Conservation (phyloP, 768 basidiomycete genomes). For the Xerocomellus chrysenteron region DNA sequence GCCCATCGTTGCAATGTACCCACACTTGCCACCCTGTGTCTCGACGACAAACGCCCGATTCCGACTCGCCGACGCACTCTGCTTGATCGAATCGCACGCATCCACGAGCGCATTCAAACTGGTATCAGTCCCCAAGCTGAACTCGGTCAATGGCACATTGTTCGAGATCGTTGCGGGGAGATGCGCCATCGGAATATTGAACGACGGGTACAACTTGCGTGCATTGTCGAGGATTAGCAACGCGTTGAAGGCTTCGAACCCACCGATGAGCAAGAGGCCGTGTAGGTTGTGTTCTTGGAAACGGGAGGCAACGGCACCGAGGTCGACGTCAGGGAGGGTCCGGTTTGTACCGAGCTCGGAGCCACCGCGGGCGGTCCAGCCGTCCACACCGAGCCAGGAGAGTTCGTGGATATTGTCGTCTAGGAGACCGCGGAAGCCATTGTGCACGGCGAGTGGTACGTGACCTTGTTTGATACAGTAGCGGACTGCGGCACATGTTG, state of each 20-base stretch:
- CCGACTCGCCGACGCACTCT: conserved; percentile 93
- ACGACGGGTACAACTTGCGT: conserved; percentile 79
- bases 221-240: conserved; percentile 77
- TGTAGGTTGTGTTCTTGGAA: conserved; percentile 86
- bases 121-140: conserved; percentile 95
- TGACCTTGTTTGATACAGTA: conserved; percentile 94
- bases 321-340: conserved; percentile 77
- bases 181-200: conserved; percentile 95
- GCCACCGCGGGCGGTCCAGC: conserved; percentile 94
- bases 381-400: conserved; percentile 95
- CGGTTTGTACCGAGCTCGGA: conserved; percentile 98
- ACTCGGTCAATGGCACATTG: conserved; percentile 97
- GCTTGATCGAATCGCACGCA: conserved; percentile 98
- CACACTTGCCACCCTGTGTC: conserved; percentile 96
- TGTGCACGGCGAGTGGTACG: conserved; percentile 88
- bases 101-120: conserved; percentile 95
- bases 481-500: conserved; percentile 89
- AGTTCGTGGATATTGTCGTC: conserved; percentile 85
- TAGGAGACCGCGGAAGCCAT: conserved; percentile 93
- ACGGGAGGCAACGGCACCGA: conserved; percentile 85
- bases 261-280: conserved; percentile 86
- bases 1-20: conserved; percentile 94
- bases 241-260: conserved; percentile 91
- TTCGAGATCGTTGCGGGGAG: conserved; percentile 97
- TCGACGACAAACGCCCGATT: conserved; percentile 98